phyloP scores from a whole-genome alignment of 495 filamentous ascomycete genomes.

The Tuber brumale region DNA sequence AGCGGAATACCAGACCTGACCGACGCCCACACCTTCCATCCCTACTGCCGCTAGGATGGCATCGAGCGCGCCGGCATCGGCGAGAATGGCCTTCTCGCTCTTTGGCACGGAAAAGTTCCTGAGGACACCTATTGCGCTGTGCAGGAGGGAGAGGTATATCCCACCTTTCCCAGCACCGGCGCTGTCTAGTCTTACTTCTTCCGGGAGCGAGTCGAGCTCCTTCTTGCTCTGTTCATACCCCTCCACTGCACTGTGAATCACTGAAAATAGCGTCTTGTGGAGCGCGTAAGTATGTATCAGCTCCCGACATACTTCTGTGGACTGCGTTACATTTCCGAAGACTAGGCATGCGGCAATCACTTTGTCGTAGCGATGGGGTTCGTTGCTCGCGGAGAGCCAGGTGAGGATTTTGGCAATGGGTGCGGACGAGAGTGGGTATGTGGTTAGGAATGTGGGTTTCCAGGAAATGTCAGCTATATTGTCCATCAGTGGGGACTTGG shows the following conservation, averaged over 20 bases:
- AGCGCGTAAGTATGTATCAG: slow-evolving; percentile 54
- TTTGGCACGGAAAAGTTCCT: slow-evolving; percentile 70
- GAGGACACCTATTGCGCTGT: slow-evolving; percentile 64
- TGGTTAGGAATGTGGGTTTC: slow-evolving; percentile 40
- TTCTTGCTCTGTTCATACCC: slow-evolving; percentile 35
- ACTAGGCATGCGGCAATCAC: slow-evolving; percentile 69
- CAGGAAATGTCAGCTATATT: slow-evolving; percentile 39
- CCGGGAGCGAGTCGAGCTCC: background rate
- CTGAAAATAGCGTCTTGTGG: slow-evolving; percentile 51
- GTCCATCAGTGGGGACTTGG: slow-evolving; percentile 45
- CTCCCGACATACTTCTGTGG: slow-evolving; percentile 55
- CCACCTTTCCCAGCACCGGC: slow-evolving; percentile 24
- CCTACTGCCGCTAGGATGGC: slow-evolving; percentile 50
- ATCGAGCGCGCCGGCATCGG: slow-evolving; percentile 48
- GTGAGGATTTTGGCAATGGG: slow-evolving; percentile 51
- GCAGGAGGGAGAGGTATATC: slow-evolving; percentile 47
- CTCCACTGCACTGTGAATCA: slow-evolving; percentile 47
- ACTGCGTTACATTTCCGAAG: slow-evolving; percentile 70
- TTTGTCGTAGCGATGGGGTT: slow-evolving; percentile 47
- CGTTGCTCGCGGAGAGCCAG: slow-evolving; percentile 50
- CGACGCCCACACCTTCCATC: slow-evolving; percentile 57
- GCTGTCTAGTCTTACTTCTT: slow-evolving; percentile 1
- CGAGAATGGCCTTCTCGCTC: slow-evolving; percentile 56
- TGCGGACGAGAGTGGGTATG: slow-evolving; percentile 49
- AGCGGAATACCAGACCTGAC: slow-evolving; percentile 64